phyloP scores from a whole-genome alignment of 345 rosid species.

The Atalantia buxifolia region DNA sequence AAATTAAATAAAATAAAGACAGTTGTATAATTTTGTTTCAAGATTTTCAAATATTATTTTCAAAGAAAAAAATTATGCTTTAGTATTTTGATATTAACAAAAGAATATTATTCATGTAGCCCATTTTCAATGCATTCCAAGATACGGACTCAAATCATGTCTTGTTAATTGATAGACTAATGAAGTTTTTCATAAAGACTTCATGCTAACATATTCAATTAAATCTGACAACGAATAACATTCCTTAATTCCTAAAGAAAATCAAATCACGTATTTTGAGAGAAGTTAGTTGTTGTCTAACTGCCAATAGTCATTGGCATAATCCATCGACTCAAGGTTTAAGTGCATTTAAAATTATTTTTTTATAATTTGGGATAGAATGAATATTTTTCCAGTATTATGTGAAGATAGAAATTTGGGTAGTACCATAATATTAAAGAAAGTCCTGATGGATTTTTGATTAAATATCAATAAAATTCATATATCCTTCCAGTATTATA shows the following conservation, averaged over 20 bases:
- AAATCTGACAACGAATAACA: background rate
- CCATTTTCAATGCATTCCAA: slow-evolving; percentile 12
- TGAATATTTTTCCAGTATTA: no score
- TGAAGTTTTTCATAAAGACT: background rate
- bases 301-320: no score
- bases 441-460: no score
- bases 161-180: background rate
- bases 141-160: slow-evolving; percentile 13
- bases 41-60: background rate
- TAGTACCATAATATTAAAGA: no score
- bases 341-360: no score
- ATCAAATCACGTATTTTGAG: background rate
- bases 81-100: background rate
- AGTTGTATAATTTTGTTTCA: background rate
- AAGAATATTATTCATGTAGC: slow-evolving; percentile 9
- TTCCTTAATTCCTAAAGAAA: background rate
- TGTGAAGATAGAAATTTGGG: no score
- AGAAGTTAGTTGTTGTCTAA: background rate
- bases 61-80: background rate
- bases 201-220: background rate
- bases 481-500: no score
- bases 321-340: no score
- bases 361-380: no score
- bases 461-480: no score
- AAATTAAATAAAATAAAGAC: no score